These are phyloP conservation scores for Penicillium sclerotigenum DNA, from an alignment of 2,329 filamentous ascomycete genomes.

Conservation along the genomic window DNA sequence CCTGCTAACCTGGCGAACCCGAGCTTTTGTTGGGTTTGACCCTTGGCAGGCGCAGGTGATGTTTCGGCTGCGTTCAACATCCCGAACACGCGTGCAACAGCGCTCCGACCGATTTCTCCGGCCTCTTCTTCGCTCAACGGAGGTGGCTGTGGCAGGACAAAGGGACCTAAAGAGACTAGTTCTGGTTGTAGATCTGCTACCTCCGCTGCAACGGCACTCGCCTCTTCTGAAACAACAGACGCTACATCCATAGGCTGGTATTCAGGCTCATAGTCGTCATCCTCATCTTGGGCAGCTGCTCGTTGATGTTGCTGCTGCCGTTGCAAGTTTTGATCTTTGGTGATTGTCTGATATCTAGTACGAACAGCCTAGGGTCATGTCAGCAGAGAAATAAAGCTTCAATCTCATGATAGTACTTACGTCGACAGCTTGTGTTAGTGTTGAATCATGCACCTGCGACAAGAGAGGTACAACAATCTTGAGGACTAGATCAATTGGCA, in stretches of 20 bases:
- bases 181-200: slow-evolving; percentile 66
- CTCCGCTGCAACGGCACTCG: slow-evolving; percentile 74
- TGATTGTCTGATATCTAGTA: slow-evolving; percentile 37
- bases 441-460: slow-evolving; percentile 64
- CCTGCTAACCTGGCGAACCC: slow-evolving; percentile 84
- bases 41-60: slow-evolving; percentile 53
- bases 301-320: slow-evolving; percentile 32
- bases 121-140: slow-evolving; percentile 69
- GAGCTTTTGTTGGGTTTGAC: slow-evolving; percentile 51
- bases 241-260: slow-evolving; percentile 66
- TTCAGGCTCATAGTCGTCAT: slow-evolving; percentile 91
- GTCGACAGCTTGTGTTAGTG: slow-evolving; percentile 70
- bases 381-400: slow-evolving; percentile 5
- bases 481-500: slow-evolving; percentile 72
- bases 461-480: slow-evolving; percentile 80
- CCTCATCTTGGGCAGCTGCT: slow-evolving; percentile 57
- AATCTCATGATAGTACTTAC: slow-evolving; percentile 41
- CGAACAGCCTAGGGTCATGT: slow-evolving; percentile 36
- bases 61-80: slow-evolving; percentile 74
- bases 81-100: slow-evolving; percentile 72
- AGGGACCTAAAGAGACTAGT: slow-evolving; percentile 64
- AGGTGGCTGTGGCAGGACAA: slow-evolving; percentile 74
- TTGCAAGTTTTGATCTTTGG: slow-evolving; percentile 36
- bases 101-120: slow-evolving; percentile 69
- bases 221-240: slow-evolving; percentile 33